Base-by-base conservation (phyloP, 169 alveolate species). In the Plasmodium sp. region DNA sequence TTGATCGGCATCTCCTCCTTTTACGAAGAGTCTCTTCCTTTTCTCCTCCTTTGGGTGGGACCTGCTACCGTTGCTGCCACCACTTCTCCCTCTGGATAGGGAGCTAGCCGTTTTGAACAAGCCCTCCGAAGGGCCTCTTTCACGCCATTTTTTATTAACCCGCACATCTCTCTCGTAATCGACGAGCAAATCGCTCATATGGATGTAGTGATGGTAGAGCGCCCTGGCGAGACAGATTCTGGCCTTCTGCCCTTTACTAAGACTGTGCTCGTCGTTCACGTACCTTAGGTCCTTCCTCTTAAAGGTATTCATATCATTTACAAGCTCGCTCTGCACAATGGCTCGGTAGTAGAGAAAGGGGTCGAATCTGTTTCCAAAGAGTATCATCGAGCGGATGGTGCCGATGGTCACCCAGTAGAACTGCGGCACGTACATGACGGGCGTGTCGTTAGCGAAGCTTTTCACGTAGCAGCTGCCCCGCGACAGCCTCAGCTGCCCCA, bases 241-340 rank as follows among this genome's bases (percentile, higher is more conserved):
- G 0, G 99, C 99, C 14, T 98, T 96, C 92, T 98, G 98, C 0
- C 99, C 99, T 81, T 99, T 99, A 92, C 98, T 96, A 72, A 98
- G 82, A 43, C 67, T 83, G 54, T 95, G 96, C 54, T 95, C 97
- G 48, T 97, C 98, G 48, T 96, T 97, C 12, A 97, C 67, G 48
- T 73, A 86, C 6, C 98, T 81, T 77, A 96, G 31, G 74, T 97
- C 98, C 5, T 96, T 96, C 43, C 82, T 88, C 48, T 95, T 95
- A 97, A 98, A 97, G 9, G 96, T 81, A 7, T 80, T 62, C 80
- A 97, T 86, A 54, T 97, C 98, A 27, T 93, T 82, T 33, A 91
- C 67, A 18, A 97, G 83, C 16, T 96, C 97, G 27, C 96, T 94
- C 48, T 97, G 95, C 1, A 41, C 85, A 3, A 97, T 91, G 12